Evolutionary conservation across 2,329 filamentous ascomycete genomes (phyloP).

Genomic region (Sarocladium kiliense): DNA sequence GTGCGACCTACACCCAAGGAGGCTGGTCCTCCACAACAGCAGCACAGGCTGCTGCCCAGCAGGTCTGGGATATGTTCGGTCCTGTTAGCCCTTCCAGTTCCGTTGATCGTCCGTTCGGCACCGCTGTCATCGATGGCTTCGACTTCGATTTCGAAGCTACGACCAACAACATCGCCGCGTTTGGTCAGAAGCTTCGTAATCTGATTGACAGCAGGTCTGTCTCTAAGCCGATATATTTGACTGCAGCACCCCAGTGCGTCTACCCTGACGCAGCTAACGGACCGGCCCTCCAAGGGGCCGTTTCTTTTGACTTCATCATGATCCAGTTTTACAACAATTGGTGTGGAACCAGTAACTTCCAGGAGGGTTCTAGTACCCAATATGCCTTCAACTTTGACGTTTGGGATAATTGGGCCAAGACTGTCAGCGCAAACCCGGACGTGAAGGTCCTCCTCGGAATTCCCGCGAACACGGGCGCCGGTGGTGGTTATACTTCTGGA

Average conservation of each 20-base stretch:
- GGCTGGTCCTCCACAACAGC: conserved; percentile 51
- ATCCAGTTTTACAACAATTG: conserved; percentile 68
- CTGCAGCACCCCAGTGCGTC: conserved; percentile 63
- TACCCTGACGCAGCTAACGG: conserved; percentile 59
- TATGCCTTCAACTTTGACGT: conserved; percentile 55
- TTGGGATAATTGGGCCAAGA: conserved; percentile 63
- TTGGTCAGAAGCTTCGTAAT: conserved; percentile 52
- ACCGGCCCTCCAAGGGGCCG: conserved; percentile 48
- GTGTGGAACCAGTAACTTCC: conserved; percentile 55
- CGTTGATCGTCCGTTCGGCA: conserved; percentile 60
- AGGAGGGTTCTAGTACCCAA: conserved; percentile 35
- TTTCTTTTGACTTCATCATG: conserved; percentile 55
- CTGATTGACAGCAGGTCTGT: conserved; percentile 38
- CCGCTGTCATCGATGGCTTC: conserved; percentile 64
- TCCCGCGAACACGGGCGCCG: conserved; percentile 49
- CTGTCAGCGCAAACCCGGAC: conserved; percentile 48
- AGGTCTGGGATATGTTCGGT: conserved; percentile 68
- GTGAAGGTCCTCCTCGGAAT: conserved; percentile 60
- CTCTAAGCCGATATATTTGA: conserved; percentile 55
- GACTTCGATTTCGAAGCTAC: conserved; percentile 69
- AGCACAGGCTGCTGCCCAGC: conserved; percentile 52
- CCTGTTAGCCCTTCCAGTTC: conserved; percentile 38
- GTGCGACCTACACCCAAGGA: conserved; percentile 64
- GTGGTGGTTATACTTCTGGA: conserved; percentile 49
- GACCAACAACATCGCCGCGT: conserved; percentile 54